phyloP scores from a whole-genome alignment of 2,329 filamentous ascomycete species.

The Colletotrichum viniferum region DNA sequence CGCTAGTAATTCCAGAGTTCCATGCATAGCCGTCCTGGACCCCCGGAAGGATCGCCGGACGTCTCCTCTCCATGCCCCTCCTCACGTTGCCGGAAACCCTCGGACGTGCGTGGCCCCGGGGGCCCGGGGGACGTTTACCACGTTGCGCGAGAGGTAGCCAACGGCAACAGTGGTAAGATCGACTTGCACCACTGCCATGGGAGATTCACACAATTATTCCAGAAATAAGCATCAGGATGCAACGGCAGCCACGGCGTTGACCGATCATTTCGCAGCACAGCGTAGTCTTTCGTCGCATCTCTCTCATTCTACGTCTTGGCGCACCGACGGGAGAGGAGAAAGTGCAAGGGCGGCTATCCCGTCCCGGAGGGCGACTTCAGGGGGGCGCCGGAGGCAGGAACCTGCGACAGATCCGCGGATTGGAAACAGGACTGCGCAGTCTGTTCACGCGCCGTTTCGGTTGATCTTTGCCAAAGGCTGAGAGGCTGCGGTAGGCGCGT shows the following conservation, averaged over 20 bases:
- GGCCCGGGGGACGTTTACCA: background rate
- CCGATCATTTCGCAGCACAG: background rate
- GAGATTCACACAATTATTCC: background rate
- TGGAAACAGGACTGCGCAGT: conserved; percentile 18
- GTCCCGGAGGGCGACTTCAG: background rate
- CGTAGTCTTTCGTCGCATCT: background rate
- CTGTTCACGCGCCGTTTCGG: conserved; percentile 13
- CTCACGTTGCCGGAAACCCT: background rate
- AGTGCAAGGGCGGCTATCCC: background rate
- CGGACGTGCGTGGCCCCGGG: background rate
- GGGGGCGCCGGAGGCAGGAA: background rate
- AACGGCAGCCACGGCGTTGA: background rate
- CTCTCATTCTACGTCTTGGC: background rate
- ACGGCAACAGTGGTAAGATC: background rate
- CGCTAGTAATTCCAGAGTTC: background rate
- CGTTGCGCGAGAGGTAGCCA: background rate
- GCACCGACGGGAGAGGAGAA: background rate
- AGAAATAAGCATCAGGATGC: background rate
- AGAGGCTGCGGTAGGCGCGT: background rate
- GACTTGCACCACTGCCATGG: background rate
- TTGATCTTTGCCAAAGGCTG: background rate
- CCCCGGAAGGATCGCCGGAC: background rate
- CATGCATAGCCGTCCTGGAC: background rate
- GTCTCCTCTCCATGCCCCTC: background rate
- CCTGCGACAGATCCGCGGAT: conserved; percentile 21